phyloP scores from a whole-genome alignment of 768 basidiomycete genomes.

The Porpolomopsis calyptriformis region DNA sequence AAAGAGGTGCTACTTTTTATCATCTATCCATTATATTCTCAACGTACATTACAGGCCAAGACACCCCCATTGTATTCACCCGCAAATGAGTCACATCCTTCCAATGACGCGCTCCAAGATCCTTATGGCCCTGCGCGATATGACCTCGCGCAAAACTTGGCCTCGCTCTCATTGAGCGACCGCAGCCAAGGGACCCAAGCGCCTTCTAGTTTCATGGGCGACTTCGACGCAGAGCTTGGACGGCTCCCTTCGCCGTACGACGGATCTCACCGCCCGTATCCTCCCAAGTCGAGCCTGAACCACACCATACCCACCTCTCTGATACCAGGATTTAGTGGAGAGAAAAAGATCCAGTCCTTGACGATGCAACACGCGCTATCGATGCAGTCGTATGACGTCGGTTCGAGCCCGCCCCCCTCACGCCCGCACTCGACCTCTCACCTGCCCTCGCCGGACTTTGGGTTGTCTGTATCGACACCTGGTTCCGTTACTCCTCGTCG shows the following conservation, averaged over 20 bases:
- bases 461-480: slow-evolving; percentile 14
- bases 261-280: not conserved
- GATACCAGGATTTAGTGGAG: not conserved
- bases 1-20: not conserved
- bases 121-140: not conserved
- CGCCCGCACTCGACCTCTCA: slow-evolving; percentile 25
- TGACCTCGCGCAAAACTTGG: not conserved
- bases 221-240: not conserved
- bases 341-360: no score
- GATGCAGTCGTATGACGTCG: slow-evolving; percentile 18
- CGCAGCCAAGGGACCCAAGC: not conserved
- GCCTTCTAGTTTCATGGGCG: not conserved
- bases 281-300: not conserved
- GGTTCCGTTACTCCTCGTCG: slow-evolving; percentile 12
- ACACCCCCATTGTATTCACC: no score
- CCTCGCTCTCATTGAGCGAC: not conserved
- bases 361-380: slow-evolving; percentile 29
- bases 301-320: not conserved
- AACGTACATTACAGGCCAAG: not conserved
- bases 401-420: slow-evolving; percentile 11
- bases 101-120: no score
- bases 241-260: not conserved
- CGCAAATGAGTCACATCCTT: no score
- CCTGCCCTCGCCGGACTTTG: slow-evolving; percentile 13
- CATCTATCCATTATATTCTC: not conserved